A percentile compares a stretch with the other conserved stretches of the same genome.
Conservation (phyloP, 495 filamentous ascomycete genomes). For the Bacidia gigantensis region DNA sequence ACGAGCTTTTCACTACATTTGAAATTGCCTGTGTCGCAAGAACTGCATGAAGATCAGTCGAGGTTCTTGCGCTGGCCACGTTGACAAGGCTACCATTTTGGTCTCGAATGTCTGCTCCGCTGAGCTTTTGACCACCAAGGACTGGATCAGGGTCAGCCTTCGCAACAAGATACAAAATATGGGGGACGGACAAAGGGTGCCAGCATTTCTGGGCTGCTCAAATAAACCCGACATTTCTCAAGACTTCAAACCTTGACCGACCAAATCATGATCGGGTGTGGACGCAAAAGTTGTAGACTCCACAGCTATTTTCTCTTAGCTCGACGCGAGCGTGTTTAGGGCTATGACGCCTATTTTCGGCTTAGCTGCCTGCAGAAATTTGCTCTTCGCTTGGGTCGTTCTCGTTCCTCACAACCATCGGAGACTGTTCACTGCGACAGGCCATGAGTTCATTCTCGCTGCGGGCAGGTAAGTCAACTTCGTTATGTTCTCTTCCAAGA, state of each 20-base stretch:
- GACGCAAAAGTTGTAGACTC: neutral
- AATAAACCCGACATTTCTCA: slow-evolving; percentile 93
- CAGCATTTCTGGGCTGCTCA: slow-evolving; percentile 72
- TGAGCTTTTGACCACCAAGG: slow-evolving; percentile 34
- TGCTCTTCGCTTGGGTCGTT: neutral
- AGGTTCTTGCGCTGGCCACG: neutral
- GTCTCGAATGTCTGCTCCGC: slow-evolving; percentile 85
- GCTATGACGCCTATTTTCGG: neutral
- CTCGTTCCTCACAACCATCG: neutral
- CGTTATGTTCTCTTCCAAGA: neutral
- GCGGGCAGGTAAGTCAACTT: neutral
- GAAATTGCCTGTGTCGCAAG: slow-evolving; percentile 92
- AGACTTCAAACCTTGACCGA: too few relatives aligned
- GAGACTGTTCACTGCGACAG: too few relatives aligned
- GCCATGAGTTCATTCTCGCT: too few relatives aligned
- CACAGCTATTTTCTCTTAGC: neutral
- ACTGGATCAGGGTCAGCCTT: slow-evolving; percentile 5
- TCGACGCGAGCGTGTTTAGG: neutral
- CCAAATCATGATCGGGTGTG: too few relatives aligned
- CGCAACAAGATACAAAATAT: neutral
- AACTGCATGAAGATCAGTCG: slow-evolving; percentile 39
- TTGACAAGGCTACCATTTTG: slow-evolving; percentile 60
- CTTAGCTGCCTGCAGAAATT: neutral
- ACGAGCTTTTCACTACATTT: slow-evolving; percentile 98
- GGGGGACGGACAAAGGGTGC: slow-evolving; percentile 55